Base-by-base conservation (phyloP, 1,139 yeast genomes). In the Yamadazyma triangularis region DNA sequence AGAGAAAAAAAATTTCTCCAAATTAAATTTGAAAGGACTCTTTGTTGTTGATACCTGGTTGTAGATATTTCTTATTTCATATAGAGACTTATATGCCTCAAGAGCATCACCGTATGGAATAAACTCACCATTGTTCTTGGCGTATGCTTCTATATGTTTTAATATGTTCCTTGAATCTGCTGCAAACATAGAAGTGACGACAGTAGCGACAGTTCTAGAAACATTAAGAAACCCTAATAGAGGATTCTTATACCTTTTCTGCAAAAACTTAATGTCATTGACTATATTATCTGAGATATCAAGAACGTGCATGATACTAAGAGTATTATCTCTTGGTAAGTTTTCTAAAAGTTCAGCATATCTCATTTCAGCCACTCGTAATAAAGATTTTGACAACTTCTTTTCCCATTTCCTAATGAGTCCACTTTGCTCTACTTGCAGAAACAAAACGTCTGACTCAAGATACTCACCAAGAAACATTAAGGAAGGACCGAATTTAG, bases 251-350 rank as follows among this genome's bases (percentile, higher is more conserved):
- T 79, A 84, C 36, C 77, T 55, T 41, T 76, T 79, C 40, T 80
- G 86, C 23, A 82, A 52, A 21, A 52, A 50, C 38, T 68, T 63
- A 10, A 82, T 73, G 29, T 70, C 70, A 3, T 57, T 56, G 9
- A 78, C 65, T 13, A 85, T 67, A 23, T 55, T 53, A 32, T 79
- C 81, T 3, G 82, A 77, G 11, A 82, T 65, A 29, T 76, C 72
- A 27, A 77, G 64, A 5, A 84, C 67, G 52, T 83, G 85, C 18
- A 68, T 48, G 9, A 80, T 60, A 33, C 64, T 74, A 12, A 83
- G 57, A 0, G 80, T 64, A 34, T 69, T 65, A 47, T 83, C 89
- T 36, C 85, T 62, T 0, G 94, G 93, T 14, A 83, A 58, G n/a
- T 60, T 59, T 7, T 69, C 62, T 20, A 84, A 59, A 13, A 78